phyloP scores from a whole-genome alignment of 495 filamentous ascomycete species.

The Lepidopterella palustris region DNA sequence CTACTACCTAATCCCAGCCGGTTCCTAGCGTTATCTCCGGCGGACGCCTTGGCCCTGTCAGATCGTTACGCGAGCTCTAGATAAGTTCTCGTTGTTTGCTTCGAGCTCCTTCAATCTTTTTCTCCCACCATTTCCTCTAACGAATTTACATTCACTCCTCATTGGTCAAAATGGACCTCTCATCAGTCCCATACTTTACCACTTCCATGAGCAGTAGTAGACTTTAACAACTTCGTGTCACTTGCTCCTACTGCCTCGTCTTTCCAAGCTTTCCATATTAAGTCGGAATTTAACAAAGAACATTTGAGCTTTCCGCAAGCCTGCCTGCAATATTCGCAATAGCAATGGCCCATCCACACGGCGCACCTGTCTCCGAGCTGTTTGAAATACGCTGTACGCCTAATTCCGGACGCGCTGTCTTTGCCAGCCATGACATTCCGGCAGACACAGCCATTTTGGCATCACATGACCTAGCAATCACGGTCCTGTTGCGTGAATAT shows the following conservation, averaged over 20 bases:
- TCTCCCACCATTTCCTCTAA: neutral
- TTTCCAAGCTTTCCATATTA: no score
- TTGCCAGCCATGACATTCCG: constrained; percentile 26
- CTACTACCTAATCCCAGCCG: neutral
- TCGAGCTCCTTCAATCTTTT: neutral
- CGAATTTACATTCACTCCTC: neutral
- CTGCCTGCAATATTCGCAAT: neutral
- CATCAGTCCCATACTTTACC: neutral
- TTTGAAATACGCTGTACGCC: constrained; percentile 29
- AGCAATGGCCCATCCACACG: neutral
- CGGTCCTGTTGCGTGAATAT: constrained; percentile 34
- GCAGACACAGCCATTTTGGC: constrained; percentile 22
- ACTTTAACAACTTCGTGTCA: neutral
- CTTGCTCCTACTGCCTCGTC: no score
- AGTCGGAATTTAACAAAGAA: neutral
- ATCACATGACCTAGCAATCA: constrained; percentile 17
- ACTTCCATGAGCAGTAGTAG: neutral
- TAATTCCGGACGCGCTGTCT: constrained; percentile 32
- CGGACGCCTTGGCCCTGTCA: neutral
- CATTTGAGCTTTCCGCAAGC: neutral
- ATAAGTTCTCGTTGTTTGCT: neutral
- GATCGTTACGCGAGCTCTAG: neutral
- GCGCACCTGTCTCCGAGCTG: constrained; percentile 14
- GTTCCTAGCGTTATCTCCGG: neutral
- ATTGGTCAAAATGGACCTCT: neutral